Conservation (phyloP, 192 early-diverging fungal species). For the Podila epigama region DNA sequence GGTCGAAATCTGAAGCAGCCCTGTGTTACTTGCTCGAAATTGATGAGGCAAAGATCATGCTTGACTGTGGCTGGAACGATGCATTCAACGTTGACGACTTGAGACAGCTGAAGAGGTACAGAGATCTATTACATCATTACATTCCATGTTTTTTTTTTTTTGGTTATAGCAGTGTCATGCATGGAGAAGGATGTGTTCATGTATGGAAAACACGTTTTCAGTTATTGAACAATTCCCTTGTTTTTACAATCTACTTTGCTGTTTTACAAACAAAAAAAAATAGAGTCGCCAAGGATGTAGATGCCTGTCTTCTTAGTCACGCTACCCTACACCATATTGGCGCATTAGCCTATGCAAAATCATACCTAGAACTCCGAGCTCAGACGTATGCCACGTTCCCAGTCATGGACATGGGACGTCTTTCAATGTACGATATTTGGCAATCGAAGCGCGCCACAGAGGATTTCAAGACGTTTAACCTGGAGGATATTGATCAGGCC, state of each 20-base stretch:
- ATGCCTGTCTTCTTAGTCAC: constrained; percentile 90
- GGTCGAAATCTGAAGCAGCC: constrained; percentile 83
- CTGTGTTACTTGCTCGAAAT: constrained; percentile 94
- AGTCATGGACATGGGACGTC: constrained; percentile 88
- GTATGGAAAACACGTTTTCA: too few relatives aligned
- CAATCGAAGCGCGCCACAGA: constrained; percentile 70
- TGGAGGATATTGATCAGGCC: constrained; percentile 83
- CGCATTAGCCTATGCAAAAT: constrained; percentile 81
- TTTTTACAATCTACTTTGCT: not conserved
- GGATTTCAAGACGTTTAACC: constrained; percentile 78
- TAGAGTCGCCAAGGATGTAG: constrained; percentile 88
- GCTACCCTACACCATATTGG: constrained; percentile 89
- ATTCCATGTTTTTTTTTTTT: not conserved
- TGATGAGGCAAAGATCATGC: constrained; percentile 87
- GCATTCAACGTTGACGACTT: constrained; percentile 77
- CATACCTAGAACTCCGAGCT: constrained; percentile 82
- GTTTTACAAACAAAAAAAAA: not conserved
- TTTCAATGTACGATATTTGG: constrained; percentile 84
- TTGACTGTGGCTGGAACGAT: constrained; percentile 95
- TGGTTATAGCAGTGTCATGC: too few relatives aligned
- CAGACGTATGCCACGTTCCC: constrained; percentile 92
- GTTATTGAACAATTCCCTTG: too few relatives aligned
- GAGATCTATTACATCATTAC: not conserved
- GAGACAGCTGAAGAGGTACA: constrained; percentile 25
- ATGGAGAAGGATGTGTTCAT: too few relatives aligned